phyloP scores from a whole-genome alignment of 768 basidiomycete species.

The Lentinula raphanica region DNA sequence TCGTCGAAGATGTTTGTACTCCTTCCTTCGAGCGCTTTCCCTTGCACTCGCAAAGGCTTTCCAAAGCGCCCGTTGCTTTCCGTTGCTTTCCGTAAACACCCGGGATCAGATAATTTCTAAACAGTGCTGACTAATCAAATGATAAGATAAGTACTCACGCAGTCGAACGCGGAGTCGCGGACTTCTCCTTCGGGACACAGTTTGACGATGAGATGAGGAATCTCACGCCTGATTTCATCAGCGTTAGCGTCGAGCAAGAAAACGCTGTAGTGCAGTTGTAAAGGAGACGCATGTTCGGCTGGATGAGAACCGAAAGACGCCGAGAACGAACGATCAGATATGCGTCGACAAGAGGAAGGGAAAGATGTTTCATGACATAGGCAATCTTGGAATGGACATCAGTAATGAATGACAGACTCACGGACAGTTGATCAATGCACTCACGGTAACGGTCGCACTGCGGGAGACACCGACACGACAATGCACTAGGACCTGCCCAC shows the following conservation, averaged over 20 bases:
- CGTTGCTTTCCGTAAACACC: no score
- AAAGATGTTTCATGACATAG: constrained; percentile 92
- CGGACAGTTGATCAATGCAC: constrained; percentile 25
- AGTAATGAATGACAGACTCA: background rate
- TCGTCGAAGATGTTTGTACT: no score
- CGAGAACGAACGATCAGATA: constrained; percentile 91
- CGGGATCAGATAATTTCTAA: no score
- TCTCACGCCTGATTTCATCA: constrained; percentile 35
- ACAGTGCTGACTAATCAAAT: no score
- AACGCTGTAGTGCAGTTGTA: constrained; percentile 82
- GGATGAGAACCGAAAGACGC: constrained; percentile 83
- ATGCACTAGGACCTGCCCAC: constrained; percentile 91
- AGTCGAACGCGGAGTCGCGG: no score
- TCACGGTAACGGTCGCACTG: constrained; percentile 85
- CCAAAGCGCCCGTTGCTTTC: no score
- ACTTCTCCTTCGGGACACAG: constrained; percentile 32
- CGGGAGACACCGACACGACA: constrained; percentile 99
- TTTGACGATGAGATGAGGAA: constrained; percentile 52
- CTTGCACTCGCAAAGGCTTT: no score
- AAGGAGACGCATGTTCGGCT: constrained; percentile 93
- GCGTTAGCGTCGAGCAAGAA: constrained; percentile 64
- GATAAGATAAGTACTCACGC: no score
- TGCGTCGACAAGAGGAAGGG: constrained; percentile 83
- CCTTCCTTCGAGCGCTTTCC: no score
- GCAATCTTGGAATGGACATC: constrained; percentile 56